Evolutionary conservation across 176 grass and related monocot species (phyloP).

Genomic region (Carex myosuroides): DNA sequence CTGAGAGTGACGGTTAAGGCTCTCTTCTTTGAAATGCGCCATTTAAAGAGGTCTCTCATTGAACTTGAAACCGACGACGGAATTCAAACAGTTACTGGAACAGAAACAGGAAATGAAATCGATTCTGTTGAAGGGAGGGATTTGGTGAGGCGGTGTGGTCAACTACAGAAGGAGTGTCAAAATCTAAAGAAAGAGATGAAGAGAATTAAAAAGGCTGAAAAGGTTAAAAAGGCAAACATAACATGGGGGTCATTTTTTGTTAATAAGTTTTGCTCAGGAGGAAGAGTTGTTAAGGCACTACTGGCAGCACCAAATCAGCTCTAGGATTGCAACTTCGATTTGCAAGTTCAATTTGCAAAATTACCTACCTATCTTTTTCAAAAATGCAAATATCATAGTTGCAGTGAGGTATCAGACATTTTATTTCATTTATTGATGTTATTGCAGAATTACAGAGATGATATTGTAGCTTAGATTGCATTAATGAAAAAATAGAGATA

Average conservation of each 20-base stretch:
- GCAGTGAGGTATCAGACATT: neutral
- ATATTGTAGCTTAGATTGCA: neutral
- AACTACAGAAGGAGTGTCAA: neutral
- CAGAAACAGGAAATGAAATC: neutral
- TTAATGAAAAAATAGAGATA: neutral
- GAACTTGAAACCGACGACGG: neutral
- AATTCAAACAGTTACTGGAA: neutral
- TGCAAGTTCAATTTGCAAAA: neutral
- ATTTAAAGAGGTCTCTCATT: constrained; percentile 33
- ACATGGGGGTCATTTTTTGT: constrained; percentile 1
- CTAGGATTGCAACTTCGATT: neutral
- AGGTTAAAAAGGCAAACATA: neutral
- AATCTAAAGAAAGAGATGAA: constrained; percentile 6
- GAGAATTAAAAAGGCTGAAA: neutral
- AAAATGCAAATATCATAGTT: neutral
- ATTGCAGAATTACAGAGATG: neutral
- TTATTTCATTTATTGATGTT: neutral
- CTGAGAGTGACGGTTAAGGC: constrained; percentile 74
- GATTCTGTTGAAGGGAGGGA: neutral
- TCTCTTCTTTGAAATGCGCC: constrained; percentile 94
- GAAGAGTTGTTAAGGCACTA: neutral
- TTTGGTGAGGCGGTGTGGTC: neutral
- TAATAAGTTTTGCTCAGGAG: neutral
- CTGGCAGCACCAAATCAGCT: neutral
- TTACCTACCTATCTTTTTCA: neutral